Evolutionary conservation across 345 rosid genomes (phyloP).

Genomic region (Eucalyptus virginea): DNA sequence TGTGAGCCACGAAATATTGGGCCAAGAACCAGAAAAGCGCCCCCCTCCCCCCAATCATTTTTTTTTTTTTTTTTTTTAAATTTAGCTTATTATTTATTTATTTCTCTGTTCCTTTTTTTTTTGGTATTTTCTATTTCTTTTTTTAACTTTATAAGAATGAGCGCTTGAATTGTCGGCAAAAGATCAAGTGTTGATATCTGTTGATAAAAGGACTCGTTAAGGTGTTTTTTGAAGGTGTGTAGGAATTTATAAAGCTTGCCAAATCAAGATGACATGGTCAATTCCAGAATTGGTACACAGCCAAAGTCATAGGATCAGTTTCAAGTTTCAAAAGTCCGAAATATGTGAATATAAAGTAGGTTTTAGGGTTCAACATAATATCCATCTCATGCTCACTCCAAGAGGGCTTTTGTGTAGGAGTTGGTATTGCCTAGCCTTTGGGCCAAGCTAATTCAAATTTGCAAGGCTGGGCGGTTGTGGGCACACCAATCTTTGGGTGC

Average conservation of each 20-base stretch:
- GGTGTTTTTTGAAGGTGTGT: neutral
- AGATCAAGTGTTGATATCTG: neutral
- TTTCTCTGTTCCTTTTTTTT: neutral
- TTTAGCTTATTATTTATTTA: too few relatives aligned
- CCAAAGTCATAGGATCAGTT: neutral
- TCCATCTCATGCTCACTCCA: neutral
- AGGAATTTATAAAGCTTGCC: too few relatives aligned
- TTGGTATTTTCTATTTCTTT: neutral
- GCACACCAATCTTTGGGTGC: neutral
- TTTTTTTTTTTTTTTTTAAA: too few relatives aligned
- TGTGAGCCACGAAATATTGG: neutral
- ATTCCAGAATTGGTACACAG: neutral
- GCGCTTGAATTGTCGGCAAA: neutral
- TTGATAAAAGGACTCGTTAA: neutral
- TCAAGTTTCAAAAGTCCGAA: neutral
- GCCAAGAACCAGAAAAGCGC: neutral
- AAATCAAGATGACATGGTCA: neutral
- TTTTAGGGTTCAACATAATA: neutral
- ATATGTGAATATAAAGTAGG: too few relatives aligned
- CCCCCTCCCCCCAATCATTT: neutral
- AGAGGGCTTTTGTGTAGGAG: neutral
- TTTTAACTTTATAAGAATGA: too few relatives aligned
- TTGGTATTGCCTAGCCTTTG: neutral
- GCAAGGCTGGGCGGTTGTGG: neutral
- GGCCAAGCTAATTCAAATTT: neutral